Evolutionary conservation across 495 filamentous ascomycete genomes (phyloP).

Genomic region (Penicillium nucicola): DNA sequence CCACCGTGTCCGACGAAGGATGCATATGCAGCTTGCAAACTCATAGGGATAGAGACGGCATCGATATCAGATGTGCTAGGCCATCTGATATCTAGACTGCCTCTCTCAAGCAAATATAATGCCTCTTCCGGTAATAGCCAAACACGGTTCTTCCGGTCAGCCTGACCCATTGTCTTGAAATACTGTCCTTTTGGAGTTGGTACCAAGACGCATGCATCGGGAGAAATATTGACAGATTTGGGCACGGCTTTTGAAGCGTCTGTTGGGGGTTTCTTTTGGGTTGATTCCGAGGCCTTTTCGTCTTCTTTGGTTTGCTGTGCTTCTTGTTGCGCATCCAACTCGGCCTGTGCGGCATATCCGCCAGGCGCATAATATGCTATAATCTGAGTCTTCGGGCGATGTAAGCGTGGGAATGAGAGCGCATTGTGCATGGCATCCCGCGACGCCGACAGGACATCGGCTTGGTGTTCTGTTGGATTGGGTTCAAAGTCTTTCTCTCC

Average conservation of each 20-base stretch:
- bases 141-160: slow-evolving; percentile 54
- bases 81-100: slow-evolving; percentile 83
- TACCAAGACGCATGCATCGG: slow-evolving; percentile 42
- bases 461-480: slow-evolving; percentile 80
- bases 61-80: slow-evolving; percentile 37
- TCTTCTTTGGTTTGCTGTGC: slow-evolving; percentile 3
- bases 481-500: slow-evolving; percentile 97
- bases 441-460: slow-evolving; percentile 69
- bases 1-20: slow-evolving; percentile 65
- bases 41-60: slow-evolving; percentile 67
- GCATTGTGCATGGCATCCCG: slow-evolving; percentile 90
- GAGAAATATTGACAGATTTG: slow-evolving; percentile 22
- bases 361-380: slow-evolving; percentile 52
- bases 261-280: not conserved
- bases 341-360: slow-evolving; percentile 28
- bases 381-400: slow-evolving; percentile 50
- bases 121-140: slow-evolving; percentile 94
- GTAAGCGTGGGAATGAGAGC: slow-evolving; percentile 66
- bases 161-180: slow-evolving; percentile 58
- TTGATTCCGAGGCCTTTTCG: slow-evolving; percentile 12
- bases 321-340: slow-evolving; percentile 4
- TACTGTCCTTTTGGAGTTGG: slow-evolving; percentile 45
- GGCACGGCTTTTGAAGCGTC: slow-evolving; percentile 15
- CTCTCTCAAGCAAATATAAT: slow-evolving; percentile 82
- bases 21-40: slow-evolving; percentile 85